Evolutionary conservation across 176 grass and related monocot genomes (phyloP).

Genomic region (Oryza brachyantha): DNA sequence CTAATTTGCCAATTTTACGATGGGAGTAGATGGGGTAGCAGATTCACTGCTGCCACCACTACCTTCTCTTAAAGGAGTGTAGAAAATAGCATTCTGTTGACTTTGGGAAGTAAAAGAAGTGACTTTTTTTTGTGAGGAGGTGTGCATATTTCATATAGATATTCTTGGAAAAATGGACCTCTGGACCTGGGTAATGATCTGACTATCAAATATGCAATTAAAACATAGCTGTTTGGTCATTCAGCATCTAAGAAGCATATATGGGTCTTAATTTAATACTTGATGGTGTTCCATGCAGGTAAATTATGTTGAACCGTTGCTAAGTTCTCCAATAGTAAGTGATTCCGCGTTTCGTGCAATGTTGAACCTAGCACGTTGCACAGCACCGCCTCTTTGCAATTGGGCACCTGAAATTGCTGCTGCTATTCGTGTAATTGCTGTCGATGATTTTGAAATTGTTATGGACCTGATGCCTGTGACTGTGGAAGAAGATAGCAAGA

Average conservation of each 20-base stretch:
- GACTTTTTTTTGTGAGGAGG: neutral
- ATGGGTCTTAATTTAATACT: conserved; percentile 1
- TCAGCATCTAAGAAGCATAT: neutral
- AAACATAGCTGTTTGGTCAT: conserved; percentile 17
- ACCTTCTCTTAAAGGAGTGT: no score
- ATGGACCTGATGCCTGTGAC: conserved; percentile 56
- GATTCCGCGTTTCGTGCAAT: conserved; percentile 79
- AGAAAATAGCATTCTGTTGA: neutral
- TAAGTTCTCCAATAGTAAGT: conserved; percentile 81
- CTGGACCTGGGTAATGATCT: neutral
- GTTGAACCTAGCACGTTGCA: conserved; percentile 79
- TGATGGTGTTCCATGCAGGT: conserved; percentile 52
- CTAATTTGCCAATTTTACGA: no score
- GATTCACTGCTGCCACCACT: no score
- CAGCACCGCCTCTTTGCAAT: conserved; percentile 86
- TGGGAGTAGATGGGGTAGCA: no score
- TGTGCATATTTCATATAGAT: neutral
- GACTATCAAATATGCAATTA: conserved; percentile 9
- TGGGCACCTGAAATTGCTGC: conserved; percentile 93
- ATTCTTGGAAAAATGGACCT: neutral
- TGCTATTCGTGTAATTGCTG: conserved; percentile 64
- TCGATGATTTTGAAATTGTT: conserved; percentile 55
- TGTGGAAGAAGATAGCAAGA: conserved; percentile 56
- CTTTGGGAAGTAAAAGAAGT: neutral
- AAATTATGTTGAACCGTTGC: conserved; percentile 74